phyloP scores from a whole-genome alignment of 2,329 filamentous ascomycete genomes.

The Ustulina deusta region DNA sequence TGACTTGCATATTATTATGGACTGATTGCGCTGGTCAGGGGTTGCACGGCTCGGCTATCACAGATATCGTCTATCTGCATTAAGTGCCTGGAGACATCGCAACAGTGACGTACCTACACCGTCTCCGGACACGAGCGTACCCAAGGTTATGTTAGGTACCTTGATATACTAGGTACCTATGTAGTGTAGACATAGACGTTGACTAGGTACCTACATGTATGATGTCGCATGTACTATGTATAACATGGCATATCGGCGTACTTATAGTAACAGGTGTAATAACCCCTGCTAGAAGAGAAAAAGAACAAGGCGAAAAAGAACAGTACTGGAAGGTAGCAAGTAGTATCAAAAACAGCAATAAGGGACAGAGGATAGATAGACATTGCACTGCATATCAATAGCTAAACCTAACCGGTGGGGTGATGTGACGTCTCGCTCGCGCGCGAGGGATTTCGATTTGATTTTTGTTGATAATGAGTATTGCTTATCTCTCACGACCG shows the following conservation, averaged over 20 bases:
- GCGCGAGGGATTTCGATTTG: constrained; percentile 41
- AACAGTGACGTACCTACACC: constrained; percentile 10
- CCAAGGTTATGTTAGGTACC: neutral
- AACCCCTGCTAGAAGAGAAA: neutral
- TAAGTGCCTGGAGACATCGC: neutral
- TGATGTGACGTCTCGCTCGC: constrained; percentile 37
- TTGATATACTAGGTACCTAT: neutral
- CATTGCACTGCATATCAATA: constrained; percentile 20
- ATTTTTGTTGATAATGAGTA: constrained; percentile 47
- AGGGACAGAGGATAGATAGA: neutral
- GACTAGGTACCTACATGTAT: neutral
- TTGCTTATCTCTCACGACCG: constrained; percentile 42
- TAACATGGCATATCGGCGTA: neutral
- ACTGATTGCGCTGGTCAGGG: constrained; percentile 8
- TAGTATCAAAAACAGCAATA: neutral
- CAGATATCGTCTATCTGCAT: neutral
- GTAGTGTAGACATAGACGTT: neutral
- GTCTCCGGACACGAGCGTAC: neutral
- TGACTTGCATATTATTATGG: constrained; percentile 33
- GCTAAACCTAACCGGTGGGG: constrained; percentile 36
- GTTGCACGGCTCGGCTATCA: constrained; percentile 1
- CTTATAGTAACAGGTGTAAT: neutral
- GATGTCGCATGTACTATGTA: neutral
- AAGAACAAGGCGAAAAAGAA: neutral
- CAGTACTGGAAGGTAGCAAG: neutral